Conservation (phyloP, 495 filamentous ascomycete species). For the Delitschia confertaspora region DNA sequence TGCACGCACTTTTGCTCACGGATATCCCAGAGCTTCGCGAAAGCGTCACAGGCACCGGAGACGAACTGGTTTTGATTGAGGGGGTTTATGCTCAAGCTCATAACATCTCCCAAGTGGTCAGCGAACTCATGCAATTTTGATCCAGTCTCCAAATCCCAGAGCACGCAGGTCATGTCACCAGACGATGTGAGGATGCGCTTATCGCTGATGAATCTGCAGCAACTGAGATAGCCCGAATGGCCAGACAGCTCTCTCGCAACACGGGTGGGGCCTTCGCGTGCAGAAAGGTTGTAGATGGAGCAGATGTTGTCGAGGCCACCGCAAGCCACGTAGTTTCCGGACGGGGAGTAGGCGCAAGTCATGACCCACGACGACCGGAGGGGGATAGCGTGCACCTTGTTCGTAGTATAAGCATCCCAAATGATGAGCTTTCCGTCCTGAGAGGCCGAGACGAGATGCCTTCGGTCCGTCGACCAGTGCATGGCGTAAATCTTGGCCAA, state of each 20-base stretch:
- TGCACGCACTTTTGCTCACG: slow-evolving; percentile 96
- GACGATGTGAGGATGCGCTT: slow-evolving; percentile 95
- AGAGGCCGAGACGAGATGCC: slow-evolving; percentile 94
- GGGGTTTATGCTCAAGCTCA: slow-evolving; percentile 99
- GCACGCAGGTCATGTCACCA: slow-evolving; percentile 99
- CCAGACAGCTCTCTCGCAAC: slow-evolving; percentile 95
- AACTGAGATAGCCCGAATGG: slow-evolving; percentile 94
- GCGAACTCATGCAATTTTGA: slow-evolving; percentile 97
- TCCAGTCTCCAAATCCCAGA: slow-evolving; percentile 98
- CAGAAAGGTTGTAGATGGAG: slow-evolving; percentile 97
- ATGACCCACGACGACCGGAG: slow-evolving; percentile 98
- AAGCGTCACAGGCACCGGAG: slow-evolving; percentile 95
- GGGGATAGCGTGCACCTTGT: slow-evolving; percentile 99
- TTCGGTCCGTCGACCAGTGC: slow-evolving; percentile 99
- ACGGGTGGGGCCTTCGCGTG: slow-evolving; percentile 88
- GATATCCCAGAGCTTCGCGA: slow-evolving; percentile 98
- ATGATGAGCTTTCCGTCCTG: slow-evolving; percentile 99
- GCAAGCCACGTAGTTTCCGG: slow-evolving; percentile 95
- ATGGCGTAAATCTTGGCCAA: slow-evolving; percentile 98
- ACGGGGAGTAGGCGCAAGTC: slow-evolving; percentile 98
- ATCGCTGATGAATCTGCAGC: slow-evolving; percentile 99
- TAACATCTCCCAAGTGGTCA: slow-evolving; percentile 96
- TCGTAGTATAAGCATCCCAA: slow-evolving; percentile 99
- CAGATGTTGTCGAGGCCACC: slow-evolving; percentile 99
- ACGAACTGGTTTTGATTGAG: slow-evolving; percentile 98